phyloP scores from a whole-genome alignment of 202 grass and related monocot genomes.

The Panicum hallii region DNA sequence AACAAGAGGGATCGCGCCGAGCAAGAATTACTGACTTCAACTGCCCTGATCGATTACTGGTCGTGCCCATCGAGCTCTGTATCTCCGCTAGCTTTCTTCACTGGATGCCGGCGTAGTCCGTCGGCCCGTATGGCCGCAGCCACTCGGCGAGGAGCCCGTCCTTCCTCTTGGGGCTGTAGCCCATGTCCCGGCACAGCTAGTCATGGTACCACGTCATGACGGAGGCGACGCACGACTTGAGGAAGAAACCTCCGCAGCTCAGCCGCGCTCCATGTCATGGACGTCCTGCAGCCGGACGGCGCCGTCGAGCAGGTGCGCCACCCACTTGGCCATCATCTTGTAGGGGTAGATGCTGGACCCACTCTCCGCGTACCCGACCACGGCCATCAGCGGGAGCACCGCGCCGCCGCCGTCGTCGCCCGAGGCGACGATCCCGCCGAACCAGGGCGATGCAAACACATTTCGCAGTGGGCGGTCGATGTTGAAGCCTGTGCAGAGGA shows the following conservation, averaged over 20 bases:
- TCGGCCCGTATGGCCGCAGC: constrained; percentile 61
- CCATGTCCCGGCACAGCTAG: constrained; percentile 81
- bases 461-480: constrained; percentile 61
- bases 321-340: constrained; percentile 73
- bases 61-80: too few species aligned
- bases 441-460: constrained; percentile 53
- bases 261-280: constrained; percentile 58
- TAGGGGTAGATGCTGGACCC: constrained; percentile 50
- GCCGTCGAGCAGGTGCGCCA: constrained; percentile 68
- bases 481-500: constrained; percentile 81
- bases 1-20: too few species aligned
- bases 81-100: not conserved
- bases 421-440: constrained; percentile 41
- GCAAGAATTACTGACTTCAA: too few species aligned
- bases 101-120: constrained; percentile 60
- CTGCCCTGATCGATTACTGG: too few species aligned
- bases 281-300: constrained; percentile 55
- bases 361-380: constrained; percentile 68
- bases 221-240: constrained; percentile 54
- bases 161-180: constrained; percentile 60
- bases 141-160: constrained; percentile 63
- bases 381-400: constrained; percentile 42
- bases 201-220: constrained; percentile 79
- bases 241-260: constrained; percentile 37
- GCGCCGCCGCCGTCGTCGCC: not conserved